Conservation (phyloP, 768 basidiomycete species). For the Pulveroboletus sp. region DNA sequence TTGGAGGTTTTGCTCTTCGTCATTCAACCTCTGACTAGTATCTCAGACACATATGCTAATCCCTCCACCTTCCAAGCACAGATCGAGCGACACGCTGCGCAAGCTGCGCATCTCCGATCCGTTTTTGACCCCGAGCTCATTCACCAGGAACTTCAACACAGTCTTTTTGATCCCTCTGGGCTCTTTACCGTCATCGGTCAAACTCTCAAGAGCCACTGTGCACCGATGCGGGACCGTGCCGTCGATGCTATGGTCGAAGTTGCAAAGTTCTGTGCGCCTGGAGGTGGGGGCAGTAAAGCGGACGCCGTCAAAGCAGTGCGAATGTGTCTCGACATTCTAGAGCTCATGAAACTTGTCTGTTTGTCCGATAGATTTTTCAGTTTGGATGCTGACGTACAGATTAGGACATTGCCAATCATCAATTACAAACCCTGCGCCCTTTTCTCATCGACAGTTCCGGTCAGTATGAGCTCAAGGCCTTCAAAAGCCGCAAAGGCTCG, state of each 20-base stretch:
- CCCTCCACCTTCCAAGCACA: constrained; percentile 56
- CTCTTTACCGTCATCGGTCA: constrained; percentile 76
- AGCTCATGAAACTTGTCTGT: constrained; percentile 92
- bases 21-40: constrained; percentile 71
- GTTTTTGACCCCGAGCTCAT: constrained; percentile 81
- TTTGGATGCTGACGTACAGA: constrained; percentile 18
- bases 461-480: constrained; percentile 73
- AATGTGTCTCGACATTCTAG: constrained; percentile 84
- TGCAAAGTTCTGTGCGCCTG: constrained; percentile 55
- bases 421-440: constrained; percentile 88
- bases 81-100: constrained; percentile 56
- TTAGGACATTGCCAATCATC: constrained; percentile 95
- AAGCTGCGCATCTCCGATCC: constrained; percentile 61
- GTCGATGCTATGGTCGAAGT: constrained; percentile 80
- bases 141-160: constrained; percentile 72
- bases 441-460: constrained; percentile 77
- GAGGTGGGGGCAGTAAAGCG: constrained; percentile 48
- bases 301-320: constrained; percentile 72
- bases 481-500: constrained; percentile 53
- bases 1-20: constrained; percentile 78
- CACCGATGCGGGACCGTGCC: constrained; percentile 83
- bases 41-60: constrained; percentile 56
- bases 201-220: constrained; percentile 85
- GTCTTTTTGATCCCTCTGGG: constrained; percentile 72
- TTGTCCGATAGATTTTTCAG: constrained; percentile 11